Evolutionary conservation across 768 basidiomycete species (phyloP), one percentile per base, ranked within the genome.

Genomic region (Nevesoporus exiguus): DNA sequence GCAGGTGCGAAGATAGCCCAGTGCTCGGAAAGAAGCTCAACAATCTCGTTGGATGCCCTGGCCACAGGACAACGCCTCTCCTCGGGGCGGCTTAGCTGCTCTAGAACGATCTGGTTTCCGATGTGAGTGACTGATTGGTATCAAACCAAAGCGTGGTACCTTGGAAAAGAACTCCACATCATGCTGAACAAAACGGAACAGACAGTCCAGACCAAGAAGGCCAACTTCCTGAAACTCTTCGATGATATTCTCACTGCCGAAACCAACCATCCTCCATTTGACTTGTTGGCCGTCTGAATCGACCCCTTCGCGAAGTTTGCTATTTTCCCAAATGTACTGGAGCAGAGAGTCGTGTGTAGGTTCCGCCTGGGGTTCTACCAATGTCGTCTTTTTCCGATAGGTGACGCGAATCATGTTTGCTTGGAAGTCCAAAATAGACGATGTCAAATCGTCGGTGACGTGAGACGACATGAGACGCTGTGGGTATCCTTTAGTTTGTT

Each of bases 1-100:
- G 90, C 89, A 29, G 91, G 89, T 14, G 87, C 89, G 64, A 88
- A 88, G 58, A 93, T 87, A 19, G 80, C 81, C 88, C 90, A 94
- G 65, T 93, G 84, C 47, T 93, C 88, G 3, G 88, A 85, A 30
- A 96, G 75, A 36, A 93, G 74, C 61, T 90, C 90, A 5, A 93
- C 88, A 8, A 93, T 82, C 61, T 93, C 89, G 55, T 90, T 90
- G 1, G 92, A 94, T 17, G 87, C 90, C 61, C 80, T 85, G 5
- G 85, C 86, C 58, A 95, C 80, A 0, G 90, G 91, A 73, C 93
- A 95, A 46, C 90, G 79, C 51, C 88, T 81, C 59, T 88, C 83
- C 36, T 74, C 73, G 9, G 87, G 82, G 48, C 91, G 79, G 55
- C 86, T 88, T 3, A 88, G 72, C 68, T 95, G 93, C 64, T 94